Evolutionary conservation across 2,329 filamentous ascomycete genomes (phyloP).

Genomic region (Clarireedia homoeocarpa): DNA sequence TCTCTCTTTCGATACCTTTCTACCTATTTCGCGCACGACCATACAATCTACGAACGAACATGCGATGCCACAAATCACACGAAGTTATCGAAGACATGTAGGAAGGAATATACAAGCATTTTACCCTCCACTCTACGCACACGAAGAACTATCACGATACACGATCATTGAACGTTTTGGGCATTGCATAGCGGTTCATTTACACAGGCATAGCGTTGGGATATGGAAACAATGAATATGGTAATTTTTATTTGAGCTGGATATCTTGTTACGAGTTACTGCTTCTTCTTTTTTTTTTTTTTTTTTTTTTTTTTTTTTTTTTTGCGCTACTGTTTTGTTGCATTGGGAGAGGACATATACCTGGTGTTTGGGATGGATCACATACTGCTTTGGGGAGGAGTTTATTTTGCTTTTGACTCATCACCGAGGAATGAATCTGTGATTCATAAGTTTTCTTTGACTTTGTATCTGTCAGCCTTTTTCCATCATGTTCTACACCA

Average conservation of each 20-base stretch:
- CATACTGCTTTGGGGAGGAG: slow-evolving; percentile 6
- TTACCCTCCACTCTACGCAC: slow-evolving; percentile 8
- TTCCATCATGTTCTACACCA: slow-evolving; percentile 2
- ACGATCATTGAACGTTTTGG: slow-evolving; percentile 19
- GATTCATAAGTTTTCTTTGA: slow-evolving; percentile 15
- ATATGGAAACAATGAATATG: slow-evolving; percentile 20
- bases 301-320: slow-evolving; percentile 12
- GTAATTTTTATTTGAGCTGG: slow-evolving; percentile 14
- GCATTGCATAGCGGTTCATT: slow-evolving; percentile 24
- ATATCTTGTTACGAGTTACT: slow-evolving; percentile 6
- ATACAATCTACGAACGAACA: slow-evolving; percentile 16
- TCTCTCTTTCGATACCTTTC: slow-evolving; percentile 6
- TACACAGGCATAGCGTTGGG: slow-evolving; percentile 23
- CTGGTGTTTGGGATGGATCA: slow-evolving; percentile 23
- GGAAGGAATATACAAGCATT: slow-evolving; percentile 18
- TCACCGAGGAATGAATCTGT: slow-evolving; percentile 18
- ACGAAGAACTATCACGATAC: slow-evolving; percentile 11
- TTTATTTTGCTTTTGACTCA: slow-evolving; percentile 10
- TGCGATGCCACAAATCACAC: slow-evolving; percentile 24
- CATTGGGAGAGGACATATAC: slow-evolving; percentile 29
- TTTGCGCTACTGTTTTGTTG: slow-evolving; percentile 13
- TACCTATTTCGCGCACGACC: slow-evolving; percentile 14
- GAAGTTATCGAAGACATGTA: slow-evolving; percentile 29
- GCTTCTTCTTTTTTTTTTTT: slow-evolving; percentile 11
- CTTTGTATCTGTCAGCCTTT: slow-evolving; percentile 3